phyloP scores from a whole-genome alignment of 1,139 yeast species.

The Blastobotrys proliferans region DNA sequence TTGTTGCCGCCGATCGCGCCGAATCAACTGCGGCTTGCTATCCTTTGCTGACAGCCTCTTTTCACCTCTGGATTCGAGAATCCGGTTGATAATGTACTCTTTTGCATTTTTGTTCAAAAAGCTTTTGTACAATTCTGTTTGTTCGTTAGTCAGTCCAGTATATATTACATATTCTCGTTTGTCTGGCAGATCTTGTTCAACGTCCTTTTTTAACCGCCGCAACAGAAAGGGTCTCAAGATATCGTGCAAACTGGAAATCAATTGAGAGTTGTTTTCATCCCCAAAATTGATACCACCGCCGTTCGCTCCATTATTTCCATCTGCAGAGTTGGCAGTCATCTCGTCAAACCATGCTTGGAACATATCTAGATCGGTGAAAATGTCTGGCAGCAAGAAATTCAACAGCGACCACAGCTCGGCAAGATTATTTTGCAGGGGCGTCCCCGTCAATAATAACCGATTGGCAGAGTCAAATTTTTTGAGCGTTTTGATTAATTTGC shows the following conservation, averaged over 20 bases:
- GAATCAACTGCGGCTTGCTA: neutral
- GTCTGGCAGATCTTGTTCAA: conserved; percentile 67
- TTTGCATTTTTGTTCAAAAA: conserved; percentile 46
- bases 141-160: conserved; percentile 60
- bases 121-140: conserved; percentile 58
- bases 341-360: conserved; percentile 95
- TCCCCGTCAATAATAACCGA: conserved; percentile 78
- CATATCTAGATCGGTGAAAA: conserved; percentile 81
- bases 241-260: conserved; percentile 76
- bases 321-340: conserved; percentile 41
- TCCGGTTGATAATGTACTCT: conserved; percentile 34
- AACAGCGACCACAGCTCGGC: conserved; percentile 86
- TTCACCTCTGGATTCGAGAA: conserved; percentile 30
- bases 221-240: conserved; percentile 83
- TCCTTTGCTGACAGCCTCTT: neutral
- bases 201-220: conserved; percentile 74
- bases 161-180: conserved; percentile 85
- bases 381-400: conserved; percentile 86
- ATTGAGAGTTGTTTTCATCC: conserved; percentile 44
- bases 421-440: conserved; percentile 87
- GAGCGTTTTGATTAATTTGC: conserved; percentile 65
- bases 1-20: neutral
- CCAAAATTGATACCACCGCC: too few species aligned
- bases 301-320: too few species aligned
- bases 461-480: conserved; percentile 59